A percentile compares a stretch with the other conserved stretches of the same genome.
These are phyloP conservation scores for Talaromyces thailandensis DNA, from an alignment of 495 filamentous ascomycete genomes.

Conservation along the genomic window DNA sequence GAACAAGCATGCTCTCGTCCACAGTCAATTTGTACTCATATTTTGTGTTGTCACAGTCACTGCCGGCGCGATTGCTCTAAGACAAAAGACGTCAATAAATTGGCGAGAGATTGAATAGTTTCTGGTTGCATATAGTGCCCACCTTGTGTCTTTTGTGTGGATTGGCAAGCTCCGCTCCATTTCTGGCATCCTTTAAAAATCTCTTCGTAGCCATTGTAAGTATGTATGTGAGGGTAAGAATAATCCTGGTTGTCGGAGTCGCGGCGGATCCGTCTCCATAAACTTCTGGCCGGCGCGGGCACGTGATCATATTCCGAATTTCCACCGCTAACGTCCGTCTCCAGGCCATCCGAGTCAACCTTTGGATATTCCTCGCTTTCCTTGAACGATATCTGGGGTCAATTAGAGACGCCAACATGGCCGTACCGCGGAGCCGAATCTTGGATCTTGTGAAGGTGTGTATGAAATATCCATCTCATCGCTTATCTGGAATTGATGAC, in stretches of 20 bases:
- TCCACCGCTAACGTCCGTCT: background rate
- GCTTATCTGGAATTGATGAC: background rate
- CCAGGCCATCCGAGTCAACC: background rate
- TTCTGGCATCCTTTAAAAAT: conserved; percentile 5
- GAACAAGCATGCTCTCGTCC: background rate
- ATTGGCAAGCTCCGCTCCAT: conserved; percentile 2
- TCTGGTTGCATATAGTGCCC: conserved; percentile 6
- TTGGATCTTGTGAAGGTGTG: conserved; percentile 71
- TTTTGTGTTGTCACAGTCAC: background rate
- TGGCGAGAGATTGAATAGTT: background rate
- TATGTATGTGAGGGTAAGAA: background rate
- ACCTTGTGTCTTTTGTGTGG: conserved; percentile 7
- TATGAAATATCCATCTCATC: background rate
- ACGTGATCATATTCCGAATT: background rate
- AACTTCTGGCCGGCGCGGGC: background rate
- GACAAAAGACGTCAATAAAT: background rate
- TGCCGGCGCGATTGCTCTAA: background rate
- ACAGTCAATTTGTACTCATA: background rate
- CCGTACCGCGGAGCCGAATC: conserved; percentile 61
- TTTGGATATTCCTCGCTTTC: background rate
- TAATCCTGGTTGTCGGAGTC: background rate
- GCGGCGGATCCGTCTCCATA: background rate
- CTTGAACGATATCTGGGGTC: background rate
- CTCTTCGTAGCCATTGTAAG: conserved; percentile 15
- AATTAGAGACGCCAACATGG: conserved; percentile 42